Percentiles rank a stretch among this genome's conserved stretches.
These are phyloP conservation scores for Luffa aegyptiaca DNA, from an alignment of 306 rosid species.

Conservation along the genomic window DNA sequence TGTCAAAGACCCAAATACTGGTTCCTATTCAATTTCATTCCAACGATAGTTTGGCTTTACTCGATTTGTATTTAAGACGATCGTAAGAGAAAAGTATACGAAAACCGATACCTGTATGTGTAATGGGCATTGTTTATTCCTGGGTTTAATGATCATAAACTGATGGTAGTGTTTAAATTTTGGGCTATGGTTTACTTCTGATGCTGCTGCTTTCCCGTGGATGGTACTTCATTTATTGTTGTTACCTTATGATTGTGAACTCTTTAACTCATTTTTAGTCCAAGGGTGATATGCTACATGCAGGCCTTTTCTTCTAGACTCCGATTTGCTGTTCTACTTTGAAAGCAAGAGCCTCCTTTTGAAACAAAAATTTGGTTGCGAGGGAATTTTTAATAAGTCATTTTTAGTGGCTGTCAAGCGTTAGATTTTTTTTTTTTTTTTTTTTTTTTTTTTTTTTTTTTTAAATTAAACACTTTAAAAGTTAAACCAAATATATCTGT, in stretches of 20 bases:
- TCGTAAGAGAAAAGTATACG: background rate
- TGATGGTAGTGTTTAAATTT: background rate
- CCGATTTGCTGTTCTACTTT: background rate
- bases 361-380: too few species aligned
- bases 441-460: too few species aligned
- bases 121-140: background rate
- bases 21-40: constrained; percentile 79
- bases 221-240: background rate
- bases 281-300: background rate
- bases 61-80: background rate
- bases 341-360: background rate
- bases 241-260: background rate
- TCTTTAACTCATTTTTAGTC: background rate
- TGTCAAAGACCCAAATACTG: constrained; percentile 83
- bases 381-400: too few species aligned
- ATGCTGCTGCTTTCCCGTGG: background rate
- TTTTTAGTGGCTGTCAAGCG: too few species aligned
- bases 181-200: background rate
- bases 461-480: too few species aligned
- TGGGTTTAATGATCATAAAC: background rate
- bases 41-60: constrained; percentile 28
- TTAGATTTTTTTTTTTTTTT: too few species aligned
- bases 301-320: background rate
- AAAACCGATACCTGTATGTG: background rate
- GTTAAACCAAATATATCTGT: too few species aligned